A percentile compares a stretch with the other conserved stretches of the same genome.
Conservation (phyloP, 2,329 filamentous ascomycete genomes). For the Monilinia fructigena region DNA sequence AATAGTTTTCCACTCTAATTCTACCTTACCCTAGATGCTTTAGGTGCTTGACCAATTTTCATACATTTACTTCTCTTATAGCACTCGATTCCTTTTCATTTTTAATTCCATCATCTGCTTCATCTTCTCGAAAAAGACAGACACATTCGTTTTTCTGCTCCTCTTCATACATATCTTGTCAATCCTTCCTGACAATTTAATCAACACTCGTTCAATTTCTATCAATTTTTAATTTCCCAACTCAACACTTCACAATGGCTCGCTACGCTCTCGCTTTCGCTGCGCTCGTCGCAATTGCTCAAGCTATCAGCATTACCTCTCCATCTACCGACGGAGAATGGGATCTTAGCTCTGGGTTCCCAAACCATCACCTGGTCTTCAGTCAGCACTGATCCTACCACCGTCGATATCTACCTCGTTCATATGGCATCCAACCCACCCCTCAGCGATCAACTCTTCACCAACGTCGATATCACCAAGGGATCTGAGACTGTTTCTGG, state of each 20-base stretch:
- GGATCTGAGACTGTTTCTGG: slow-evolving; percentile 6
- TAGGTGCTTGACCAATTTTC: neutral
- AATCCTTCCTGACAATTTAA: slow-evolving; percentile 19
- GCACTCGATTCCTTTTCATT: slow-evolving; percentile 4
- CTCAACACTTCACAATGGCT: slow-evolving; percentile 17
- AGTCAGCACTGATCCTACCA: slow-evolving; percentile 16
- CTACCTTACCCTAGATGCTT: neutral
- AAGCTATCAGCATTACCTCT: slow-evolving; percentile 23
- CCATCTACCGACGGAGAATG: slow-evolving; percentile 13
- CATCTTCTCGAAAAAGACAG: slow-evolving; percentile 13
- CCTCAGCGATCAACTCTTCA: slow-evolving; percentile 16
- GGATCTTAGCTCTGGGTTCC: slow-evolving; percentile 11
- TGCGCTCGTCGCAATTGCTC: slow-evolving; percentile 22
- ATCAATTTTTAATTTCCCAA: slow-evolving; percentile 14
- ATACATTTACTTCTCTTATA: slow-evolving; percentile 10
- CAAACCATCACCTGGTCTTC: slow-evolving; percentile 23
- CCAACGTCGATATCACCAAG: slow-evolving; percentile 1
- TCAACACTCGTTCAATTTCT: slow-evolving; percentile 9
- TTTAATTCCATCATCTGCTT: slow-evolving; percentile 7
- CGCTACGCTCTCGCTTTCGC: slow-evolving; percentile 21
- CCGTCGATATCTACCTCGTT: slow-evolving; percentile 22
- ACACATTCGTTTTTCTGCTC: slow-evolving; percentile 17
- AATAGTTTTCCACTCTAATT: slow-evolving; percentile 13
- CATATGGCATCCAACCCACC: slow-evolving; percentile 20
- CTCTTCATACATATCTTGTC: slow-evolving; percentile 13